Evolutionary conservation across 495 filamentous ascomycete species (phyloP), one percentile per base, ranked within the genome.

Genomic region (Poronia punctata): DNA sequence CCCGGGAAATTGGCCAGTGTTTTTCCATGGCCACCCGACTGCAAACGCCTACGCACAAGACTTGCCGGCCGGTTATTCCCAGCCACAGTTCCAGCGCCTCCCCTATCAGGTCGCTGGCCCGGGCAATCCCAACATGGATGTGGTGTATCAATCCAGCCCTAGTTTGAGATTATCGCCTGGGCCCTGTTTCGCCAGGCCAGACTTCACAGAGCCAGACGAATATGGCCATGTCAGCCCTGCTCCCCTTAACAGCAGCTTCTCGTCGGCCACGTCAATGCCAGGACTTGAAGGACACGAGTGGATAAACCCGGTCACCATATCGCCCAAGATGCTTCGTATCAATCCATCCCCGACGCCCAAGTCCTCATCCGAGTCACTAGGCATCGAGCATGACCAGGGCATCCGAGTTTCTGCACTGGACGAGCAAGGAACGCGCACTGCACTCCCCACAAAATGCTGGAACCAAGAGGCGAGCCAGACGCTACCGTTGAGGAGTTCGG

Each of bases 301-400:
- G 55, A 15, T 18, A 23, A 10, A 43, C 31, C 46, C 54, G 11
- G 37, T 52, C 7, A 65, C 62, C 0, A 56, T 67, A 24, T 62
- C 64, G 15, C 64, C 64, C 3, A 65, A 61, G 35, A 45, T 62
- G 55, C 35, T 65, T 18, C 52, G 49, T 12, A 49, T 64, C 12
- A 32, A 49, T 7, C 58, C 53, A 4, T 57, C 62, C 0, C 64
- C 62, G 4, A 52, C 52, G 6, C 57, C 49, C 11, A 49, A 51
- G 5, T 54, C 60, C 4, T 64, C 61, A 5, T 53, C 52, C 8
- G 61, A 65, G 43, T 65, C 64, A 6, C 33, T 62, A 24, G 46
- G 33, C 29, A 38, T 57, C 5, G 40, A 32, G 7, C 44, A 32
- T 5, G 52, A 50, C n/a, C 35, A 45, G 4, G 52, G 56, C 27